Evolutionary conservation across 2,329 filamentous ascomycete genomes (phyloP).

Genomic region (Hyphodiscus sp.): DNA sequence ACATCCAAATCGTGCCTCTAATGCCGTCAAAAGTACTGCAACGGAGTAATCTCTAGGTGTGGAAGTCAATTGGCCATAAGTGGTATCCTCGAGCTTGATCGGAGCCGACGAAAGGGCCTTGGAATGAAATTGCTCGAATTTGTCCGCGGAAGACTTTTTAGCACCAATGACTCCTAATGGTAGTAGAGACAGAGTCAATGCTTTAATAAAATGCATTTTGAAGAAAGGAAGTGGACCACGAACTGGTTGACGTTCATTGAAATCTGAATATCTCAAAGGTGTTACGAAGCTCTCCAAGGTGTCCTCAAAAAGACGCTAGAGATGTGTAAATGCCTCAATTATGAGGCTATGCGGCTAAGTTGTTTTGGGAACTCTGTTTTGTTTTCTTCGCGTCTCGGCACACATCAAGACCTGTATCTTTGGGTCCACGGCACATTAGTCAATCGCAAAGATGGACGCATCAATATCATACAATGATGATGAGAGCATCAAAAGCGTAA

Average conservation of each 20-base stretch:
- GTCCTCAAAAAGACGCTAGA: background rate
- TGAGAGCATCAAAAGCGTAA: constrained; percentile 24
- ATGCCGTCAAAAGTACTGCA: constrained; percentile 77
- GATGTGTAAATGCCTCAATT: background rate
- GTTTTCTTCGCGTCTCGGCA: background rate
- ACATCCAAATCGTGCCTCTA: constrained; percentile 79
- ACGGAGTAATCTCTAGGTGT: constrained; percentile 78
- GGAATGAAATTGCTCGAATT: constrained; percentile 64
- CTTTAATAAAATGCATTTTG: constrained; percentile 63
- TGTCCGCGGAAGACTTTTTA: constrained; percentile 57
- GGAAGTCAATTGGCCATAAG: constrained; percentile 69
- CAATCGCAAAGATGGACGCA: constrained; percentile 22
- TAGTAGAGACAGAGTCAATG: constrained; percentile 57
- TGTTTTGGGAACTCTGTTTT: background rate
- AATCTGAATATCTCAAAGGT: background rate
- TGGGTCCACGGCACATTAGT: background rate
- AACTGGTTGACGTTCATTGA: background rate
- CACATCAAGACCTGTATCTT: background rate
- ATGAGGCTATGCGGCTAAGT: background rate
- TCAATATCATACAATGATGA: constrained; percentile 24
- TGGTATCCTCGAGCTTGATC: constrained; percentile 69
- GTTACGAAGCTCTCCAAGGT: constrained; percentile 1
- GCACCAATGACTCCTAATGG: constrained; percentile 54
- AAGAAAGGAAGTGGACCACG: constrained; percentile 9
- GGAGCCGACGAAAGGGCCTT: constrained; percentile 60